Evolutionary conservation across 1,139 yeast species (phyloP).

Genomic region (Maudiozyma humilis): DNA sequence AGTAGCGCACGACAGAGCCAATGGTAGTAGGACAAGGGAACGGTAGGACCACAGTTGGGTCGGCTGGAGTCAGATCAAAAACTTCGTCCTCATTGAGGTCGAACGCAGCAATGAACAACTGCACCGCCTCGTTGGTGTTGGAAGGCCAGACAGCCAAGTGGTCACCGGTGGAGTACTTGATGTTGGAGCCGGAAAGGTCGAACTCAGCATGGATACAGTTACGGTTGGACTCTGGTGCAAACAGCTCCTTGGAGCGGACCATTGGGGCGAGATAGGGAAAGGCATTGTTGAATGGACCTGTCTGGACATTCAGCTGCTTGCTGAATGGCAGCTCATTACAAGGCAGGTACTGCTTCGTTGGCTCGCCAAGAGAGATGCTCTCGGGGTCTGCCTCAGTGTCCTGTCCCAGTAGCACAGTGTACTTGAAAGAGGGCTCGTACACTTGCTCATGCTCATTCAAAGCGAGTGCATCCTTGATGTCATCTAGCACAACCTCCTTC

Average conservation of each 20-base stretch:
- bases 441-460: slow-evolving; percentile 67
- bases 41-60: slow-evolving; percentile 66
- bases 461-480: slow-evolving; percentile 51
- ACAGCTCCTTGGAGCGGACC: slow-evolving; percentile 55
- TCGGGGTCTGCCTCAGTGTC: slow-evolving; percentile 37
- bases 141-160: slow-evolving; percentile 94
- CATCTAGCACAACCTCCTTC: slow-evolving; percentile 71
- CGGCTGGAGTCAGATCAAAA: slow-evolving; percentile 60
- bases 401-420: slow-evolving; percentile 33
- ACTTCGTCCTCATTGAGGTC: slow-evolving; percentile 52
- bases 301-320: slow-evolving; percentile 32
- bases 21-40: slow-evolving; percentile 88
- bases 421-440: slow-evolving; percentile 65
- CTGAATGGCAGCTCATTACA: slow-evolving; percentile 29
- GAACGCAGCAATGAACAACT: slow-evolving; percentile 53
- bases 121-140: slow-evolving; percentile 68
- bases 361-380: slow-evolving; percentile 64
- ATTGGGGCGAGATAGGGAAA: slow-evolving; percentile 82
- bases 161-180: slow-evolving; percentile 90
- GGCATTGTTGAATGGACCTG: slow-evolving; percentile 76
- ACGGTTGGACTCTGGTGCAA: slow-evolving; percentile 49
- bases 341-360: slow-evolving; percentile 54
- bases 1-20: slow-evolving; percentile 77
- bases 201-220: slow-evolving; percentile 83
- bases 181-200: slow-evolving; percentile 64